A percentile compares a stretch with the other conserved stretches of the same genome.
phyloP scores from a whole-genome alignment of 768 basidiomycete species.

The Boletus vermiculosoides region DNA sequence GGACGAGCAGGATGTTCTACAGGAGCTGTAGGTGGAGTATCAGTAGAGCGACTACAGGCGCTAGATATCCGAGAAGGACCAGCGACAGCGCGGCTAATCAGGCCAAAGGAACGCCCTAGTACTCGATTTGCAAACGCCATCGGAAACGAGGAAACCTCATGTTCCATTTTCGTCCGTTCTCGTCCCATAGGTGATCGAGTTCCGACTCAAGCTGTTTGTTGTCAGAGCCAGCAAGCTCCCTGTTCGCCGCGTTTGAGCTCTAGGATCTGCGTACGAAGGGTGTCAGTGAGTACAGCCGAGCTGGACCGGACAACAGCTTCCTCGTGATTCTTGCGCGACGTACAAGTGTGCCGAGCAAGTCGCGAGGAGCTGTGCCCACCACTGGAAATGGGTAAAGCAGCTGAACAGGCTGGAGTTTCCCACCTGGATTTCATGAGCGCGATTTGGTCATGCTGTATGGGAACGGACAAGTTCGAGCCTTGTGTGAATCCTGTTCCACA shows the following conservation, averaged over 20 bases:
- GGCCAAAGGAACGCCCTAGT: not conserved
- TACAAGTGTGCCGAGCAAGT: conserved; percentile 41
- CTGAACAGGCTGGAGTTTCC: not conserved
- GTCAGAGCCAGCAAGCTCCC: not conserved
- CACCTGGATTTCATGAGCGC: not conserved
- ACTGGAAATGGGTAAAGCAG: conserved; percentile 37
- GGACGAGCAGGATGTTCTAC: not conserved
- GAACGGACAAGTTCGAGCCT: not conserved
- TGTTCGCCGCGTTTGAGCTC: conserved; percentile 35
- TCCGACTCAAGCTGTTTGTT: conserved; percentile 29
- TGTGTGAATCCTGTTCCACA: too few species aligned
- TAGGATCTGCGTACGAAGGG: conserved; percentile 38
- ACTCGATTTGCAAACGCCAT: not conserved
- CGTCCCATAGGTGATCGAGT: conserved; percentile 6
- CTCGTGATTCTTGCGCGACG: conserved; percentile 19
- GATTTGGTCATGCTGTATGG: not conserved
- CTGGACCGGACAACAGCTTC: conserved; percentile 48
- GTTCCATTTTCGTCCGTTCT: conserved; percentile 6
- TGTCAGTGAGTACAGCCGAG: conserved; percentile 45
- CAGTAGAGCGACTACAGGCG: not conserved
- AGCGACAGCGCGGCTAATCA: conserved; percentile 17
- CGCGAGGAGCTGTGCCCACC: conserved; percentile 69
- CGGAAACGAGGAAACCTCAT: not conserved
- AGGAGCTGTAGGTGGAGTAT: not conserved
- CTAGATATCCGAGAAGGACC: conserved; percentile 20